phyloP scores from a whole-genome alignment of 345 rosid species.

The Eutrema yunnanense region DNA sequence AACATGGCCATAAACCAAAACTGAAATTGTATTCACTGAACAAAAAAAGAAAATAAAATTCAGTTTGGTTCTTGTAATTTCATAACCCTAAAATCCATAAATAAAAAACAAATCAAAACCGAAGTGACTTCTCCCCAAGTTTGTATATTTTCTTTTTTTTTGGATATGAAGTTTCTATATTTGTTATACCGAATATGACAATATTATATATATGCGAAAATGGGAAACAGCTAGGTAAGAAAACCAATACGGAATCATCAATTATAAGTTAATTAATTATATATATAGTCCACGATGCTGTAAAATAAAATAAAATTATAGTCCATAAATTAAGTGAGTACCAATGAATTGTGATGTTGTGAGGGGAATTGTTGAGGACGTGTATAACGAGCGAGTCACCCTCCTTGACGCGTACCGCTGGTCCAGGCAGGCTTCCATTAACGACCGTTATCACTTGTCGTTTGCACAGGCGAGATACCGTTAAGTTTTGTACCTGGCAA shows the following conservation, averaged over 20 bases:
- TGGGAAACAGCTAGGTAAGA: background rate
- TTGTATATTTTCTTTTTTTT: background rate
- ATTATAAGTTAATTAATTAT: background rate
- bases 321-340: slow-evolving; percentile 17
- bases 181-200: background rate
- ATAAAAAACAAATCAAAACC: background rate
- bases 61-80: background rate
- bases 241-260: background rate
- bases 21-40: background rate
- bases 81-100: background rate
- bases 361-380: slow-evolving; percentile 73
- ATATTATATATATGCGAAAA: background rate
- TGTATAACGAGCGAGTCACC: slow-evolving; percentile 77
- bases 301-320: background rate
- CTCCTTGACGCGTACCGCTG: slow-evolving; percentile 49
- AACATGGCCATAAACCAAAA: background rate
- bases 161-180: background rate
- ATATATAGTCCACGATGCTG: too few relatives aligned
- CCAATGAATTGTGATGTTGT: slow-evolving; percentile 87
- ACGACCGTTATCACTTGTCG: slow-evolving; percentile 59
- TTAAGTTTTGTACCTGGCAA: slow-evolving; percentile 64
- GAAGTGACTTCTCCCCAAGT: background rate
- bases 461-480: slow-evolving; percentile 49
- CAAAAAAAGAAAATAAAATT: background rate
- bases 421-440: slow-evolving; percentile 79